Percentiles rank a stretch among this genome's conserved stretches.
These are phyloP conservation scores for Nissolia schottii DNA, from an alignment of 306 rosid species.

Conservation along the genomic window DNA sequence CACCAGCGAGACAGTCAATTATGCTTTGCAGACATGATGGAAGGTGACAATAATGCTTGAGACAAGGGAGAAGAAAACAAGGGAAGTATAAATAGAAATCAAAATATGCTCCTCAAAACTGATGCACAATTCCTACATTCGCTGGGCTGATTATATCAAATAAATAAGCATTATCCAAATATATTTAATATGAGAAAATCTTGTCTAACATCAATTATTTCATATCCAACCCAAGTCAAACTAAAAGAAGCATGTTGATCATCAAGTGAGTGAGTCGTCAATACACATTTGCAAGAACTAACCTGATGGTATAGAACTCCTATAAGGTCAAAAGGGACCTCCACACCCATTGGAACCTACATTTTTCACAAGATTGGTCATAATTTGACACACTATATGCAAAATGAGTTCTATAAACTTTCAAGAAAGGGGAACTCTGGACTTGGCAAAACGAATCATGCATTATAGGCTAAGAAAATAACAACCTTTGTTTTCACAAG, in stretches of 20 bases:
- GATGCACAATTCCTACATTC: not conserved
- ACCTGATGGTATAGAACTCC: conserved; percentile 87
- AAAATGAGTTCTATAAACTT: not conserved
- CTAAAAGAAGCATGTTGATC: conserved; percentile 9
- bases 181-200: conserved; percentile 6
- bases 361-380: conserved; percentile 5
- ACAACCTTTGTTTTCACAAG: conserved; percentile 79
- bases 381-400: not conserved
- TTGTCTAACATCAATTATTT: not conserved
- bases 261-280: conserved; percentile 5
- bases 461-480: conserved; percentile 16
- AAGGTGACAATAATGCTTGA: not conserved
- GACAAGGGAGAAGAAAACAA: not conserved
- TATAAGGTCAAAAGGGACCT: conserved; percentile 75
- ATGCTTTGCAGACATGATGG: not conserved
- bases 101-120: conserved; percentile 6
- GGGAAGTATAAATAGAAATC: conserved; percentile 10
- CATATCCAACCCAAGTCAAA: conserved; percentile 10
- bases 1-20: not conserved
- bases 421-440: not conserved
- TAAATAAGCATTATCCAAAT: not conserved
- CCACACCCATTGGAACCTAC: conserved; percentile 88
- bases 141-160: not conserved
- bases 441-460: not conserved
- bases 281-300: conserved; percentile 21